A percentile compares a stretch with the other conserved stretches of the same genome.
phyloP scores from a whole-genome alignment of 2,329 filamentous ascomycete genomes.

The Diaporthe citriasiana region DNA sequence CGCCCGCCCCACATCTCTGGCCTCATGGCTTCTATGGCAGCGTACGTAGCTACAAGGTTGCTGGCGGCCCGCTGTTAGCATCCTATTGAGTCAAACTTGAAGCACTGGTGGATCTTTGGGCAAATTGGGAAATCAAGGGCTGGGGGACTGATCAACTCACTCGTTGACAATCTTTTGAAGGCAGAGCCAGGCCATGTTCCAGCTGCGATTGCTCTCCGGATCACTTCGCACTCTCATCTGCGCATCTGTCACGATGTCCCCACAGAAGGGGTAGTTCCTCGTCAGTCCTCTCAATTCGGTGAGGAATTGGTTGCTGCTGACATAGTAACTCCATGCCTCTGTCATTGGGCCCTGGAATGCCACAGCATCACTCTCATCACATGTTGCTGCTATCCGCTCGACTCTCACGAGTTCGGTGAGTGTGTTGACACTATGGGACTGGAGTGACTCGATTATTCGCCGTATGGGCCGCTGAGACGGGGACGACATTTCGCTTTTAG shows the following conservation, averaged over 20 bases:
- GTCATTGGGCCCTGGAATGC: constrained; percentile 76
- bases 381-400: constrained; percentile 73
- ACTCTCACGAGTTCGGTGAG: constrained; percentile 79
- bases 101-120: not conserved
- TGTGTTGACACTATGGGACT: constrained; percentile 79
- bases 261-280: constrained; percentile 76
- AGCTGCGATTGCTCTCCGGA: constrained; percentile 76
- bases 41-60: constrained; percentile 72
- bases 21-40: constrained; percentile 70
- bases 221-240: constrained; percentile 74
- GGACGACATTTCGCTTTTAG: not conserved
- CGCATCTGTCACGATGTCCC: constrained; percentile 75
- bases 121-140: not conserved
- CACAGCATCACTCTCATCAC: constrained; percentile 70
- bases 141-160: constrained; percentile 59
- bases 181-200: constrained; percentile 83
- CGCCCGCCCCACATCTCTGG: constrained; percentile 79
- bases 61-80: constrained; percentile 53
- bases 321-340: constrained; percentile 78
- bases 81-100: not conserved
- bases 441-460: constrained; percentile 74
- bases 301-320: constrained; percentile 77
- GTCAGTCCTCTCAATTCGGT: constrained; percentile 79
- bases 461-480: constrained; percentile 52
- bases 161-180: constrained; percentile 75